These are phyloP conservation scores for Aechmea fasciata DNA, from an alignment of 176 grass and related monocot genomes.

Conservation along the genomic window DNA sequence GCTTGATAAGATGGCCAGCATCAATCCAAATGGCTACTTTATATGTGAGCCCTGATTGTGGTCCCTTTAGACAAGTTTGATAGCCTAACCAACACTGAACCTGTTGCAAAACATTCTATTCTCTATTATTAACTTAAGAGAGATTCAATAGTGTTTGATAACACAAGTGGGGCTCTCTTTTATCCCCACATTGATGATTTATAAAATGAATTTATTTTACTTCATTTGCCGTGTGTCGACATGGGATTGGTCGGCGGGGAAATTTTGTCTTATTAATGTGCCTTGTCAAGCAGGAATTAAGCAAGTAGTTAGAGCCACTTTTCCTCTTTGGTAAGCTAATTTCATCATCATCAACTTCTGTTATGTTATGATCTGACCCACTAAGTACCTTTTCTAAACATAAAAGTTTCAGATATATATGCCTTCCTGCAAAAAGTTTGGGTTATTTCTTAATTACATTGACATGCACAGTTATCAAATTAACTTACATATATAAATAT, in stretches of 20 bases:
- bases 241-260: not conserved
- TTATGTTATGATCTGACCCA: too few relatives aligned
- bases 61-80: constrained; percentile 17
- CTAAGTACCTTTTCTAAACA: too few relatives aligned
- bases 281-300: not conserved
- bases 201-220: not conserved
- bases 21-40: constrained; percentile 45
- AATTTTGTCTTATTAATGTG: not conserved
- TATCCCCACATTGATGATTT: not conserved
- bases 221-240: not conserved
- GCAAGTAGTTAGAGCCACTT: too few relatives aligned
- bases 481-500: too few relatives aligned
- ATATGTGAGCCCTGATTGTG: constrained; percentile 21
- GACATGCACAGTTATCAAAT: too few relatives aligned
- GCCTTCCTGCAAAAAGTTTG: too few relatives aligned
- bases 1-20: not conserved
- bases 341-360: not conserved
- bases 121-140: constrained; percentile 22
- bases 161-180: not conserved
- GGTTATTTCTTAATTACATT: too few relatives aligned
- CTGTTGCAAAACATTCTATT: constrained; percentile 42
- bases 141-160: not conserved
- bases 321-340: not conserved
- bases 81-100: constrained; percentile 33
- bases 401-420: too few relatives aligned